Evolutionary conservation across 345 rosid species (phyloP).

Genomic region (Citrus inodora): DNA sequence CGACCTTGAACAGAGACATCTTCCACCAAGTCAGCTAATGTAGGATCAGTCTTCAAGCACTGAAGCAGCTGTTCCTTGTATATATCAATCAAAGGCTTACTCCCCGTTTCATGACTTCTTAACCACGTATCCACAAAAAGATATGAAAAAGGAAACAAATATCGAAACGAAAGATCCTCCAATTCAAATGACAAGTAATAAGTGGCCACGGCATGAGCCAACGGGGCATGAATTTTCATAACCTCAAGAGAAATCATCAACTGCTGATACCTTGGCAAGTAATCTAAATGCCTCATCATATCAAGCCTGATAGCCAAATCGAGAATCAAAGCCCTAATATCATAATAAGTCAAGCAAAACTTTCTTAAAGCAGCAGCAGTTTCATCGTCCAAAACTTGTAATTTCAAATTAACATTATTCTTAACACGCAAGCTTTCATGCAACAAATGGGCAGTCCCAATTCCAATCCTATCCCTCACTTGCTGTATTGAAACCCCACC

Average conservation of each 20-base stretch:
- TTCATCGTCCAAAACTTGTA: constrained; percentile 72
- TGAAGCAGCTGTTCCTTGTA: constrained; percentile 63
- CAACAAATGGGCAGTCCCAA: constrained; percentile 76
- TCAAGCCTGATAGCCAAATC: constrained; percentile 81
- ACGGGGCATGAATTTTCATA: constrained; percentile 75
- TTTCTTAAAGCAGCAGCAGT: constrained; percentile 72
- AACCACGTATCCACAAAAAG: constrained; percentile 83
- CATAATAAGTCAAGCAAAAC: constrained; percentile 85
- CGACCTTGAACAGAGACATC: constrained; percentile 68
- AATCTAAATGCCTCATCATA: constrained; percentile 78
- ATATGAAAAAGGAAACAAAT: constrained; percentile 80
- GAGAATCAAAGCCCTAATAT: constrained; percentile 77
- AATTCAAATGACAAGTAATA: constrained; percentile 68
- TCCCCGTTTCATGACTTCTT: constrained; percentile 57
- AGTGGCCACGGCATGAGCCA: constrained; percentile 82
- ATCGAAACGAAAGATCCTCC: constrained; percentile 79
- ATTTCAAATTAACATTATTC: constrained; percentile 52
- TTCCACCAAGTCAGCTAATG: constrained; percentile 51
- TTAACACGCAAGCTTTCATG: constrained; percentile 79
- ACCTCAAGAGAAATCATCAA: constrained; percentile 72
- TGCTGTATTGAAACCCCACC: constrained; percentile 57
- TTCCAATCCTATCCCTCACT: constrained; percentile 68
- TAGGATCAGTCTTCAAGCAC: constrained; percentile 49
- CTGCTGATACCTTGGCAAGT: constrained; percentile 73
- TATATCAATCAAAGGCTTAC: constrained; percentile 55